Percentiles rank a stretch among this genome's conserved stretches.
Evolutionary conservation across 192 early-diverging fungal species (phyloP).

Genomic region (Backusella circina): DNA sequence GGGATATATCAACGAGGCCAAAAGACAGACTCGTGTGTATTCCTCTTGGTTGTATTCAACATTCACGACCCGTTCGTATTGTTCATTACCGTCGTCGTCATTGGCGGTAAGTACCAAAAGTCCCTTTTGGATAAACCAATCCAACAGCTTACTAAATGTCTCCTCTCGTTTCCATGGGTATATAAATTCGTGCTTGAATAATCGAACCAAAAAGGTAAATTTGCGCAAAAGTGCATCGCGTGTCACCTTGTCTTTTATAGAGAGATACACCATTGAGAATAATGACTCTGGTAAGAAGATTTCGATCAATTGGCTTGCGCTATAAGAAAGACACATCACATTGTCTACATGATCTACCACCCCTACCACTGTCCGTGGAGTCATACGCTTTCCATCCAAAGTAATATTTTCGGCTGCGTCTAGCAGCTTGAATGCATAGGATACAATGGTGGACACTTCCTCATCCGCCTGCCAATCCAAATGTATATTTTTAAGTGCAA

Average conservation of each 20-base stretch:
- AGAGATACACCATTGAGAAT: constrained; percentile 31
- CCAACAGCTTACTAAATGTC: constrained; percentile 19
- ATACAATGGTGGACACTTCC: constrained; percentile 28
- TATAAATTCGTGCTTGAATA: constrained; percentile 35
- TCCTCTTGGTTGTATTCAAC: constrained; percentile 11
- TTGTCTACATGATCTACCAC: constrained; percentile 37
- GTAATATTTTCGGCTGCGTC: constrained; percentile 29
- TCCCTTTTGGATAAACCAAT: constrained; percentile 11
- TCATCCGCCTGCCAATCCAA: constrained; percentile 37
- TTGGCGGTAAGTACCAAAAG: constrained; percentile 4
- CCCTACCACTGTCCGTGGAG: constrained; percentile 22
- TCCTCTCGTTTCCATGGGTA: constrained; percentile 31
- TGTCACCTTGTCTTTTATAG: constrained; percentile 4
- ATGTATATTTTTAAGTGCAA: constrained; percentile 6
- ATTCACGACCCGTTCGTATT: constrained; percentile 5
- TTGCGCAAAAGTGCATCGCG: constrained; percentile 16
- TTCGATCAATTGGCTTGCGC: constrained; percentile 34
- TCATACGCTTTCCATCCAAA: constrained; percentile 28
- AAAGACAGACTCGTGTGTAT: constrained; percentile 26
- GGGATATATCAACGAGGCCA: constrained; percentile 37
- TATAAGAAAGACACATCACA: constrained; percentile 34
- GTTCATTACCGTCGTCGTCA: neutral
- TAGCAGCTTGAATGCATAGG: constrained; percentile 28
- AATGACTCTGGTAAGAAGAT: constrained; percentile 32
- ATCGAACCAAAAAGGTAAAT: constrained; percentile 29